A percentile compares a stretch with the other conserved stretches of the same genome.
phyloP scores from a whole-genome alignment of 2,329 filamentous ascomycete genomes.

The Calcarisporium arbuscula region DNA sequence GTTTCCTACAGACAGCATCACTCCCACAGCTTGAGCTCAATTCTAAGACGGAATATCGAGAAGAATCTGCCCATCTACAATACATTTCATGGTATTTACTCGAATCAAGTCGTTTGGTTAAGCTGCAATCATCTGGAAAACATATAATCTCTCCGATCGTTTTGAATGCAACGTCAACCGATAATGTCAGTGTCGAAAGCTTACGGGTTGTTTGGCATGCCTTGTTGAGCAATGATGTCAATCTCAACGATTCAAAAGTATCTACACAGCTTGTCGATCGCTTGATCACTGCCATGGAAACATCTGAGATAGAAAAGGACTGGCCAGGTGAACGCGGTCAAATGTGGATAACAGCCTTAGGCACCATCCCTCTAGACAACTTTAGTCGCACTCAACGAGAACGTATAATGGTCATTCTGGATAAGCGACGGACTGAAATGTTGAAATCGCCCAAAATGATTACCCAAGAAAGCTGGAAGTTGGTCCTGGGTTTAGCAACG shows the following conservation, averaged over 20 bases:
- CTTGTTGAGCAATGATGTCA: conserved; percentile 30
- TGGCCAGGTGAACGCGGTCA: conserved; percentile 24
- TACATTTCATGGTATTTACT: conserved; percentile 28
- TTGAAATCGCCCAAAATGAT: conserved; percentile 18
- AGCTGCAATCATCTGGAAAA: conserved; percentile 19
- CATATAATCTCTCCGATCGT: conserved; percentile 18
- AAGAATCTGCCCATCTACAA: conserved; percentile 20
- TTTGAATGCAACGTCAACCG: conserved; percentile 15
- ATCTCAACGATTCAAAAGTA: conserved; percentile 27
- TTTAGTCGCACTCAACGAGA: conserved; percentile 39
- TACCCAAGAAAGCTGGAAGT: conserved; percentile 24
- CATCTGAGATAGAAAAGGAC: conserved; percentile 21
- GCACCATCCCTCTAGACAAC: conserved; percentile 28
- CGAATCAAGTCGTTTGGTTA: conserved; percentile 24
- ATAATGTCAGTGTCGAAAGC: conserved; percentile 10
- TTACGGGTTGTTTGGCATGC: conserved; percentile 21
- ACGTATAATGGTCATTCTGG: conserved; percentile 30
- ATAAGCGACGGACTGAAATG: conserved; percentile 19
- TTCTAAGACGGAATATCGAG: conserved; percentile 15
- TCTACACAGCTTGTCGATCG: conserved; percentile 24
- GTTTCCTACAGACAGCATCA: conserved; percentile 16
- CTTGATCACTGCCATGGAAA: conserved; percentile 21
- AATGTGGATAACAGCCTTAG: conserved; percentile 25
- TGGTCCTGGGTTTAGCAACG: conserved; percentile 37
- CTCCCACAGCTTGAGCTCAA: conserved; percentile 12